Evolutionary conservation across 1,284 basidiomycete species (phyloP).

Genomic region (Leccinum fallax): DNA sequence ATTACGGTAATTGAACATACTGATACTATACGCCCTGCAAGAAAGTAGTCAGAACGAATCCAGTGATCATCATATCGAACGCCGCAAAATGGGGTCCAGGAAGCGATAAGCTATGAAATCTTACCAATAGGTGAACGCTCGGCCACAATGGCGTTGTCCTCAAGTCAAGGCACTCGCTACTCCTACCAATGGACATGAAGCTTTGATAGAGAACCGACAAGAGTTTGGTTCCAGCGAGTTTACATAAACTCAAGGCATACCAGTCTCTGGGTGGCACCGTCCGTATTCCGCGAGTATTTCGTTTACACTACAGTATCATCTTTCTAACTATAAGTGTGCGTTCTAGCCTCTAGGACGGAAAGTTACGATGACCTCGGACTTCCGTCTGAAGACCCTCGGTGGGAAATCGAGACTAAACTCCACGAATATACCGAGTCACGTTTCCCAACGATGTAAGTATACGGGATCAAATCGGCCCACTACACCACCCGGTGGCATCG

Average conservation of each 20-base stretch:
- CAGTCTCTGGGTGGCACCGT: neutral
- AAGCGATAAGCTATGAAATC: no score
- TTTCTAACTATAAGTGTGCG: neutral
- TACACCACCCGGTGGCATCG: neutral
- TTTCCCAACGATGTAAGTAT: conserved; percentile 44
- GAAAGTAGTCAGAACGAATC: no score
- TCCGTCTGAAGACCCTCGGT: conserved; percentile 46
- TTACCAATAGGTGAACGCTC: no score
- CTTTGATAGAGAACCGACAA: neutral
- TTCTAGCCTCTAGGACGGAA: conserved; percentile 12
- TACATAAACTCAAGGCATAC: neutral
- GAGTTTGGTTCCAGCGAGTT: neutral
- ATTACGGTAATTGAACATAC: no score
- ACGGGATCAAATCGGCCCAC: neutral
- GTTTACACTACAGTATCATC: neutral
- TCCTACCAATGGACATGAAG: neutral
- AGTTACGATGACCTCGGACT: conserved; percentile 44
- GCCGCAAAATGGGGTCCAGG: no score
- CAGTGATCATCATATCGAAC: no score
- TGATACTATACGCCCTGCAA: no score
- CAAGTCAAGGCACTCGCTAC: neutral
- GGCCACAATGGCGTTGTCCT: neutral
- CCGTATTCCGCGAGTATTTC: neutral
- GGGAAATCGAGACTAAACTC: conserved; percentile 45
- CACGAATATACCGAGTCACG: conserved; percentile 44